A percentile compares a stretch with the other conserved stretches of the same genome.
These are phyloP conservation scores for Sarcocystis neurona DNA, from an alignment of 169 alveolate species.

Conservation along the genomic window DNA sequence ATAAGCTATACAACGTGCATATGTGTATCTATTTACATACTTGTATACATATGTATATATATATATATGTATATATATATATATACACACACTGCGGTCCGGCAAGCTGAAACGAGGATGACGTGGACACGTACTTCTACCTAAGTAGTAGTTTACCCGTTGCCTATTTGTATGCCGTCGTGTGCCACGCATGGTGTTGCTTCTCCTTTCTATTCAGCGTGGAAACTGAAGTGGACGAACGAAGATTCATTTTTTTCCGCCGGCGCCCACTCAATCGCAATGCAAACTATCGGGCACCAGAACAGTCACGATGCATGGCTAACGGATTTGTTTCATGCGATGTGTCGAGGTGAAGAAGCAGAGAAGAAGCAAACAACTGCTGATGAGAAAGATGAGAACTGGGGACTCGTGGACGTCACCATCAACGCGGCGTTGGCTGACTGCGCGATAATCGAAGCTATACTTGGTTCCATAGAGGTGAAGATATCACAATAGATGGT, in stretches of 20 bases:
- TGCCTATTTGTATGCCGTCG: no score
- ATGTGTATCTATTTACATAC: neutral
- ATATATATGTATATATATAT: slow-evolving; percentile 1
- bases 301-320: slow-evolving; percentile 65
- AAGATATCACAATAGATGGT: neutral
- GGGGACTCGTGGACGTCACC: slow-evolving; percentile 49
- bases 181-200: neutral
- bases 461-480: slow-evolving; percentile 57
- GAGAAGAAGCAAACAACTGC: slow-evolving; percentile 10
- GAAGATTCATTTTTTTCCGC: neutral
- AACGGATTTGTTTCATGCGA: slow-evolving; percentile 40
- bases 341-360: no score
- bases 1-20: neutral
- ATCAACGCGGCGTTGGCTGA: slow-evolving; percentile 61
- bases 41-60: neutral
- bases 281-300: slow-evolving; percentile 64
- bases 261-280: slow-evolving; percentile 26
- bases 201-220: neutral
- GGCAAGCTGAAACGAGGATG: no score
- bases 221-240: slow-evolving; percentile 26
- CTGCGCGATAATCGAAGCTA: slow-evolving; percentile 54
- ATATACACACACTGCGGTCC: no score
- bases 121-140: no score
- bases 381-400: neutral
- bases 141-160: no score